These are phyloP conservation scores for Trichomonascaceae sp. DNA, from an alignment of 1,139 yeast genomes.

Conservation along the genomic window DNA sequence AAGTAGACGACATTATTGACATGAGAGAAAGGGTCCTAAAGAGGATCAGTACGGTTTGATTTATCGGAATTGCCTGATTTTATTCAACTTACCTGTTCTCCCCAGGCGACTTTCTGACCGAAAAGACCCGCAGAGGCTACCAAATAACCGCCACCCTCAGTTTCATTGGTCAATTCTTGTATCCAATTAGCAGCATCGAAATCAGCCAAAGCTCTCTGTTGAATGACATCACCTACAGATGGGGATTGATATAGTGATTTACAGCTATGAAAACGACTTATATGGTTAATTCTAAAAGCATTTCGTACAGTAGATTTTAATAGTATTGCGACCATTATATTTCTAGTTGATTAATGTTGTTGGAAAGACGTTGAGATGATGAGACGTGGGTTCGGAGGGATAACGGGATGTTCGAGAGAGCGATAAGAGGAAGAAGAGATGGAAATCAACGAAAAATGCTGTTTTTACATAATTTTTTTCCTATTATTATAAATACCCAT, in stretches of 20 bases:
- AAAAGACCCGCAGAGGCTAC: conserved; percentile 25
- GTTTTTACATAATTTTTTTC: not conserved
- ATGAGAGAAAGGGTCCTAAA: conserved; percentile 28
- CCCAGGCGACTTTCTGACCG: conserved; percentile 29
- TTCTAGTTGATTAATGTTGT: not conserved
- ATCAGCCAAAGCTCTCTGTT: conserved; percentile 1
- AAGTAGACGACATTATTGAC: conserved; percentile 33
- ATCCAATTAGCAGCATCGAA: conserved; percentile 21
- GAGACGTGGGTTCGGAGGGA: not conserved
- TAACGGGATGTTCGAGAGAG: not conserved
- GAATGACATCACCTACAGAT: not conserved
- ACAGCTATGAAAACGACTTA: not conserved
- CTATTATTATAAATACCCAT: too few relatives aligned
- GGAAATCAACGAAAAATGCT: not conserved
- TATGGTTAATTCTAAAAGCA: not conserved
- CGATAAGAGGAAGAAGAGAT: not conserved
- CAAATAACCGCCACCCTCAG: conserved; percentile 28
- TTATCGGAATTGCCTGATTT: not conserved
- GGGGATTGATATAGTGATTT: not conserved
- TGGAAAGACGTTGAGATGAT: not conserved
- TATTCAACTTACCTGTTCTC: conserved; percentile 22
- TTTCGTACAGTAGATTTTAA: not conserved
- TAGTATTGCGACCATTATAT: not conserved
- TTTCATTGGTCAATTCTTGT: conserved; percentile 20
- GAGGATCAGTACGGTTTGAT: not conserved